Percentiles rank a stretch among this genome's conserved stretches.
These are phyloP conservation scores for Aureobasidium sp. DNA, from an alignment of 2,329 filamentous ascomycete species.

Conservation along the genomic window DNA sequence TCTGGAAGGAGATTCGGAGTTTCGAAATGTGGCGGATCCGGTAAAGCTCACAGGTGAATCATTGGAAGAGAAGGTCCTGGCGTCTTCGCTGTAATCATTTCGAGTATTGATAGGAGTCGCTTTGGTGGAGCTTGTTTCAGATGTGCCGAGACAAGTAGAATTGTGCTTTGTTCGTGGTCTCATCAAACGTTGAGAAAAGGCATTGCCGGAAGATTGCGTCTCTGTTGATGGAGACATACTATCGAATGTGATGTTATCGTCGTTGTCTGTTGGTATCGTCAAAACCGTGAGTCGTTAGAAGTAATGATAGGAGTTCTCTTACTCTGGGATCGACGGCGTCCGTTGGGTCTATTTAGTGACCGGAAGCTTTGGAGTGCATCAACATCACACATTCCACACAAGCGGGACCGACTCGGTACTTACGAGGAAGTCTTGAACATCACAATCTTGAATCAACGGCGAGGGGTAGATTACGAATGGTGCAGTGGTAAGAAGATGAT, in stretches of 20 bases:
- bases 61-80: background rate
- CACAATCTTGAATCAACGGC: slow-evolving; percentile 4
- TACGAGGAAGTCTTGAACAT: slow-evolving; percentile 16
- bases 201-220: background rate
- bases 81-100: slow-evolving; percentile 5
- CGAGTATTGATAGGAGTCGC: slow-evolving; percentile 6
- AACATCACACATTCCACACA: background rate
- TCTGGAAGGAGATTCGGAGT: slow-evolving; percentile 1
- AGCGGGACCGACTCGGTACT: background rate
- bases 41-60: slow-evolving; percentile 10
- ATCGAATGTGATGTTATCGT: slow-evolving; percentile 1
- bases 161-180: slow-evolving; percentile 15
- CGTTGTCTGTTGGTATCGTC: slow-evolving; percentile 3
- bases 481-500: slow-evolving; percentile 3
- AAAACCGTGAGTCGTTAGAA: background rate
- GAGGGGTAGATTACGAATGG: slow-evolving; percentile 13
- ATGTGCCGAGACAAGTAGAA: background rate
- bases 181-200: slow-evolving; percentile 1
- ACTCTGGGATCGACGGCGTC: slow-evolving; percentile 3
- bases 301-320: background rate
- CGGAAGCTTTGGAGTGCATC: slow-evolving; percentile 4
- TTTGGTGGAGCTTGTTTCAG: slow-evolving; percentile 8
- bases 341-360: slow-evolving; percentile 8
- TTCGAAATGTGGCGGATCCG: background rate
- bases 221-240: background rate